Evolutionary conservation across 225 moss, liverwort and hornwort species (phyloP).

Genomic region (Physcomitrium patens): DNA sequence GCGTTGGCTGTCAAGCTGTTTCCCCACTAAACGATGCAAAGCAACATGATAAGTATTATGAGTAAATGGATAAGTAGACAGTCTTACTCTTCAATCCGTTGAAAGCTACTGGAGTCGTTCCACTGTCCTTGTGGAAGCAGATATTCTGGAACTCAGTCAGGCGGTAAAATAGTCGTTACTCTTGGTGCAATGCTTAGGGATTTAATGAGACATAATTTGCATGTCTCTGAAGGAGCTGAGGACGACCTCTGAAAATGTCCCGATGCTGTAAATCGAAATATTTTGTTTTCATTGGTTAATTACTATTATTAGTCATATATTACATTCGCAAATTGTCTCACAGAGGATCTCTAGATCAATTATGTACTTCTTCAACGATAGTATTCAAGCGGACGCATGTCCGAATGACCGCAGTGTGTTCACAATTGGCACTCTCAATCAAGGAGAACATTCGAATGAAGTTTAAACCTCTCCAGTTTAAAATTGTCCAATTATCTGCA

Average conservation of each 20-base stretch:
- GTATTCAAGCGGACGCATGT: background rate
- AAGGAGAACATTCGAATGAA: background rate
- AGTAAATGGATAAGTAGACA: background rate
- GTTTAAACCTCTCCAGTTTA: background rate
- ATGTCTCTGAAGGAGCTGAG: background rate
- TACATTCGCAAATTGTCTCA: background rate
- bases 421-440: background rate
- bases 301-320: no score
- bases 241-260: background rate
- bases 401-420: background rate
- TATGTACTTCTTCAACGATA: background rate
- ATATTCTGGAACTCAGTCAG: background rate
- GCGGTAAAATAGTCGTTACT: background rate
- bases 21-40: constrained; percentile 75
- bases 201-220: background rate
- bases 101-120: background rate
- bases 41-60: background rate
- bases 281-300: background rate
- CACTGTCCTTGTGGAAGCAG: background rate
- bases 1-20: constrained; percentile 86
- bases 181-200: background rate
- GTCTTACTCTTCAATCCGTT: background rate
- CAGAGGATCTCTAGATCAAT: background rate
- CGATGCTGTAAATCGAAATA: background rate
- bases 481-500: background rate